Evolutionary conservation across 495 filamentous ascomycete genomes (phyloP), one percentile per base, ranked within the genome.

Genomic region (Aeminium ludgeri): DNA sequence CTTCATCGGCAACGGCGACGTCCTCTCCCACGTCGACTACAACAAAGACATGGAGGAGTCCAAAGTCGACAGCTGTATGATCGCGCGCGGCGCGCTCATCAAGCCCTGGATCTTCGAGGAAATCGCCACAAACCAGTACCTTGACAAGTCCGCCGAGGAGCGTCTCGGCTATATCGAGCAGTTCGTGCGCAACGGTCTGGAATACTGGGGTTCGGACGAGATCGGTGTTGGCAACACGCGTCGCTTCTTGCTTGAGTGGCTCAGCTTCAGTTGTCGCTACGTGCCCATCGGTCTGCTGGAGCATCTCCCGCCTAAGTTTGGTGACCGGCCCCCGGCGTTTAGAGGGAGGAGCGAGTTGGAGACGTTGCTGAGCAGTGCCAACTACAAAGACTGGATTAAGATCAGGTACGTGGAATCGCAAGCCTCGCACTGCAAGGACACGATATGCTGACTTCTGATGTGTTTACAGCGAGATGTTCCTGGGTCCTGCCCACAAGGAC

Each of bases 51-150:
- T 96, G 34, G 67, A 75, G 20, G 69, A 82, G 38, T 72, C 81
- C 19, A 69, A 70, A 17, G 85, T 94, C 13, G 85, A 94, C 61
- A 72, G 70, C 8, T 80, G 91, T 46, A 96, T 96, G 87, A 69
- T 94, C 38, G 87, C 73, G 11, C 76, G 87, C 40, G 87, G 87
- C 33, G 86, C 87, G 5, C 64, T 96, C 44, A 80, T 95, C 59
- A 97, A 96, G 62, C 86, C 91, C 1, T 97, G 89, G 89, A 60
- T 97, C 37, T 97, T 95, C 55, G 89, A 96, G 55, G 89, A 97
- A 58, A 96, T 97, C 44, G 74, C 80, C 45, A 68, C 72, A 27
- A 80, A 82, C 1, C 91, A 96, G 59, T 94, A 96, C 50, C 69
- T 97, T 13, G 89, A 97, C 64, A 97, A 96, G 55, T 80, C 80